A percentile compares a stretch with the other conserved stretches of the same genome.
Conservation (phyloP, 192 early-diverging fungal genomes). For the Coemansia sp. region DNA sequence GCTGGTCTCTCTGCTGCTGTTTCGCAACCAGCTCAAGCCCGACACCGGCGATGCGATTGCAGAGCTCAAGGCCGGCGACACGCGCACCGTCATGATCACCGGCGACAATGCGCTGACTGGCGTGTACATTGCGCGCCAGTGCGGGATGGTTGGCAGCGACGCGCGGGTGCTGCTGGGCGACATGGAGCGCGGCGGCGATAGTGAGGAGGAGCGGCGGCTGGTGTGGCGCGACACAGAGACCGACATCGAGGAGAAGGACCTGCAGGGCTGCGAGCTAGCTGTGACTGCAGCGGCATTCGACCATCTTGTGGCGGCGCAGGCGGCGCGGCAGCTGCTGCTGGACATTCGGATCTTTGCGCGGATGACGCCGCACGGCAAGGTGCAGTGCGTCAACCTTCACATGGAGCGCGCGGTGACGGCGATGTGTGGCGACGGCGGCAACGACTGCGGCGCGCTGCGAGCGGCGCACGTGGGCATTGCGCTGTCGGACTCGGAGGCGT, state of each 20-base stretch:
- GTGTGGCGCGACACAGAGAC: conserved; percentile 64
- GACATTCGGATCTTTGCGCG: conserved; percentile 76
- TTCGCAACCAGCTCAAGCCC: conserved; percentile 74
- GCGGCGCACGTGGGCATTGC: conserved; percentile 81
- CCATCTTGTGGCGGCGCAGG: conserved; percentile 34
- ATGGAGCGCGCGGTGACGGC: conserved; percentile 79
- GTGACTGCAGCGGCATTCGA: conserved; percentile 72
- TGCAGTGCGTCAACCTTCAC: conserved; percentile 68
- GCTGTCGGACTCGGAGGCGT: conserved; percentile 76
- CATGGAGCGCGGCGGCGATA: conserved; percentile 20
- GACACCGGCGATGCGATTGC: conserved; percentile 69
- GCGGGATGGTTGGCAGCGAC: conserved; percentile 61
- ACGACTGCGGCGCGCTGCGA: conserved; percentile 81
- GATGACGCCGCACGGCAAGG: conserved; percentile 80
- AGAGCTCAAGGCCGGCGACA: conserved; percentile 65
- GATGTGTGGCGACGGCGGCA: conserved; percentile 89
- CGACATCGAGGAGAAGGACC: conserved; percentile 35
- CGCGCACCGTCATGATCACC: conserved; percentile 79
- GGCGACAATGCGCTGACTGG: conserved; percentile 78
- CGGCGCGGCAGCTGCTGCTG: conserved; percentile 60
- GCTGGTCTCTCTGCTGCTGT: conserved; percentile 66
- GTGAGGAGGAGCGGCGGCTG: conserved; percentile 8
- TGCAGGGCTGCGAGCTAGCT: conserved; percentile 61
- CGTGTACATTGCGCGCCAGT: conserved; percentile 67
- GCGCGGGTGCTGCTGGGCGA: conserved; percentile 63